phyloP scores from a whole-genome alignment of 106 monocot species.

The Xerophyta viscosa region DNA sequence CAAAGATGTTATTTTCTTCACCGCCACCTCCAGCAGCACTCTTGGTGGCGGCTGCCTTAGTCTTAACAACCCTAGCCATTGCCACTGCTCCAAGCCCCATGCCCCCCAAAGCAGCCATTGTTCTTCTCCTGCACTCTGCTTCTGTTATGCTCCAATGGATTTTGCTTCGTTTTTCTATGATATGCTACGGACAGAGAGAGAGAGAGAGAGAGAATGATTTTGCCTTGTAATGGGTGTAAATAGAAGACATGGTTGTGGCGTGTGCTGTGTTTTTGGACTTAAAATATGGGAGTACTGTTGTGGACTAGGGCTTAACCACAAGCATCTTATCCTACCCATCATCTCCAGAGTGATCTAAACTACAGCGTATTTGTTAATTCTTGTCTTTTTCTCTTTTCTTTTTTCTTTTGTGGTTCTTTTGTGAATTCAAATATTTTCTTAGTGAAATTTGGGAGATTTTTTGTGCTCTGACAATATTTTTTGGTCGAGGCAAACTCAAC shows the following conservation, averaged over 20 bases:
- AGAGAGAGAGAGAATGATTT: too few species aligned
- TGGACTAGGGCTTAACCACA: constrained; percentile 2
- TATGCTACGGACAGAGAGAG: too few species aligned
- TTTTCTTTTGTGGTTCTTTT: too few species aligned
- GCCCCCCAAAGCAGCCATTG: constrained; percentile 27
- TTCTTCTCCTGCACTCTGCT: background rate
- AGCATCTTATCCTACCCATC: constrained; percentile 8
- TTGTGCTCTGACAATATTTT: too few species aligned
- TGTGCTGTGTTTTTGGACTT: too few species aligned
- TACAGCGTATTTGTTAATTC: too few species aligned
- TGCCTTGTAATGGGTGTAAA: background rate
- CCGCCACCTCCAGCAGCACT: constrained; percentile 2
- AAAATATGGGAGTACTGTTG: background rate
- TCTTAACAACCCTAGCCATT: constrained; percentile 7
- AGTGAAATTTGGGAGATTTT: too few species aligned
- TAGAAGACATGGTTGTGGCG: background rate
- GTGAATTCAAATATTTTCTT: too few species aligned
- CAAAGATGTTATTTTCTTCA: constrained; percentile 37
- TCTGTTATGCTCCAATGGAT: too few species aligned
- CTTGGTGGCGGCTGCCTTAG: constrained; percentile 16
- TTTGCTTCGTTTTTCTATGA: too few species aligned
- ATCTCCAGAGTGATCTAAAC: background rate
- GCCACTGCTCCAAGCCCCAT: constrained; percentile 13
- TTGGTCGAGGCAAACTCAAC: too few species aligned
- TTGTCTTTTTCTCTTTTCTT: too few species aligned